Base-by-base conservation (phyloP, 495 filamentous ascomycete genomes). In the Penicillium paxilli region DNA sequence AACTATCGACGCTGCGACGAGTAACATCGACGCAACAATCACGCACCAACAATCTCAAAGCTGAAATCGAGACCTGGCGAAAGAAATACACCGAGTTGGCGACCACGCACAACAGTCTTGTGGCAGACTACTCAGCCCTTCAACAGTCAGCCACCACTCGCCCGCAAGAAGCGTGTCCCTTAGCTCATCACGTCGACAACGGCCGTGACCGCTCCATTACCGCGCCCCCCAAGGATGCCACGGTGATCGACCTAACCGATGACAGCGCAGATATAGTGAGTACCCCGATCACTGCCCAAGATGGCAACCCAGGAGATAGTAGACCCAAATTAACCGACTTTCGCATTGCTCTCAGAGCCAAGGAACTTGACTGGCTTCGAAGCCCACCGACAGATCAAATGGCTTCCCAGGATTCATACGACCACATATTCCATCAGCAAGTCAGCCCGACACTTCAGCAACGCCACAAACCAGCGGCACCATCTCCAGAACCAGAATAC, bases 41-140 rank as follows among this genome's bases (percentile, higher is more conserved):
- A 19, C 33, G 47, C 25, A 17, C 47, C 25, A 38, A 51, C 16
- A 24, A 45, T 11, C 20, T 21, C n/a, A 51, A 47, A 30, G 24
- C 32, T 21, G 47, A 54, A 10, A 30, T 32, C 12, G 14, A 47
- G 17, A 44, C 38, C 10, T 59, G 55, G 49, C 41, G 22, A 26
- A 12, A 10, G 5, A 47, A 19, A 11, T 52, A 49, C 24, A 14
- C 17, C 6, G n/a, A 22, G 11, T 4, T 58, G 17, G 49, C 49
- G 2, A 42, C 20, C 6, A 56, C 26, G 7, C 47, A 56, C 20
- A 56, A 56, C 20, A 48, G n/a, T 19, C 53, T 56, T 3, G n/a
- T 56, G 14, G 21, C 47, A n/a, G 53, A 56, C 47, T 56, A 56
- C 26, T 38, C 44, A 17, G 28, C 35, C 5, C 33, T 41, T 41